Conservation (phyloP, 306 rosid species). For the Astragalus membranaceus region DNA sequence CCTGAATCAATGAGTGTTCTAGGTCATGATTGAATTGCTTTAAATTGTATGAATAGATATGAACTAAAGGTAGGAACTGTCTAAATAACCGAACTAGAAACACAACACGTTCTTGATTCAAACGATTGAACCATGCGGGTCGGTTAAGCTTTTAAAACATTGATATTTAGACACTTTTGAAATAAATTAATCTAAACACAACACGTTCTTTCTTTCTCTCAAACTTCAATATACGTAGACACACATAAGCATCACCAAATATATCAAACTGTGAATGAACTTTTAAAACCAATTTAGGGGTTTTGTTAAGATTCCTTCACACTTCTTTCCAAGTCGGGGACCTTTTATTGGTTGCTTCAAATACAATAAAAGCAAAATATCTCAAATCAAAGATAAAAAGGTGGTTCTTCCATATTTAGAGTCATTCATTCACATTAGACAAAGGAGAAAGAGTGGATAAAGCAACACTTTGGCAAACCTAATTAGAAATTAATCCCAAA, state of each 20-base stretch:
- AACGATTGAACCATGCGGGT: no score
- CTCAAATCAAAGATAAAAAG: conserved; percentile 25
- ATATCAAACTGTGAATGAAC: not conserved
- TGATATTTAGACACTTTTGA: no score
- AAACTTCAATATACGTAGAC: not conserved
- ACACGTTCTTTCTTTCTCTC: not conserved
- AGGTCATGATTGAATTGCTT: no score
- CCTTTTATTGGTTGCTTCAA: conserved; percentile 8
- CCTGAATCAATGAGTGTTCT: no score
- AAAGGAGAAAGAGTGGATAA: conserved; percentile 3
- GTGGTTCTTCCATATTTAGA: not conserved
- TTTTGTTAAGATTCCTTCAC: not conserved
- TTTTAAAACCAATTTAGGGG: not conserved
- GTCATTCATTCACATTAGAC: conserved; percentile 44
- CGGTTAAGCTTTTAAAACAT: no score
- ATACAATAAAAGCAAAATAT: not conserved
- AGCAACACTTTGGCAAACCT: conserved; percentile 3
- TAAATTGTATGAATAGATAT: no score
- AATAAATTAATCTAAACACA: not conserved
- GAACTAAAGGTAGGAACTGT: no score
- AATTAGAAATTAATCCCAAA: not conserved
- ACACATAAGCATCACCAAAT: not conserved
- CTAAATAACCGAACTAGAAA: no score
- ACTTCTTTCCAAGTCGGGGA: not conserved
- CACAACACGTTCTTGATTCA: no score